Percentiles rank a stretch among this genome's conserved stretches.
phyloP scores from a whole-genome alignment of 2,329 filamentous ascomycete genomes.

The Coniella vitis region DNA sequence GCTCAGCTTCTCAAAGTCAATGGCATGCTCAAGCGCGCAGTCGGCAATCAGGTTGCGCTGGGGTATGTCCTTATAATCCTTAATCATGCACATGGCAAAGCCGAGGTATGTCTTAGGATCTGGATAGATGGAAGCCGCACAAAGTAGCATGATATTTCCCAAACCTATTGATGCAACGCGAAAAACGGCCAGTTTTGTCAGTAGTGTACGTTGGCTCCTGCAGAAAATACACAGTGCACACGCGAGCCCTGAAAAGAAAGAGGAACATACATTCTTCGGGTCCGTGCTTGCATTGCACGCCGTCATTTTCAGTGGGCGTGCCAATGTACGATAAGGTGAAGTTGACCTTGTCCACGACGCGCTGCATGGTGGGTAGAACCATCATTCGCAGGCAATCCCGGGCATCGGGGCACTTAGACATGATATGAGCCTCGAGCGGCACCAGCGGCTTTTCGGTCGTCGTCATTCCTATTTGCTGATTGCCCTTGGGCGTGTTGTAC shows the following conservation, averaged over 20 bases:
- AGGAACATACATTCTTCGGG: constrained; percentile 61
- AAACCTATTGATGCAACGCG: constrained; percentile 49
- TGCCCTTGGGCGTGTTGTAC: background rate
- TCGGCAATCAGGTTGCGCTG: constrained; percentile 70
- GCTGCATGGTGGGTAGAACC: constrained; percentile 80
- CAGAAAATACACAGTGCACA: no score
- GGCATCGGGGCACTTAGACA: constrained; percentile 95
- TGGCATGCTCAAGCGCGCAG: constrained; percentile 85
- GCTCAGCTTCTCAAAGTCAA: constrained; percentile 77
- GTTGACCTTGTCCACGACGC: constrained; percentile 74
- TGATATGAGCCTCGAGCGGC: constrained; percentile 88
- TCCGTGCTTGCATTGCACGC: constrained; percentile 83
- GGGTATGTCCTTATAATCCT: constrained; percentile 71
- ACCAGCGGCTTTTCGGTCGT: constrained; percentile 38
- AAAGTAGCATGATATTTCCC: constrained; percentile 91
- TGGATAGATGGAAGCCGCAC: constrained; percentile 74
- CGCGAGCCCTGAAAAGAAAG: background rate
- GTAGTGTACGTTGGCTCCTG: background rate
- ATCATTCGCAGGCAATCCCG: constrained; percentile 74
- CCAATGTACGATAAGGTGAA: constrained; percentile 91
- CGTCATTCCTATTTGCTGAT: background rate
- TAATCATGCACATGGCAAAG: constrained; percentile 84
- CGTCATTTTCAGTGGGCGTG: constrained; percentile 69
- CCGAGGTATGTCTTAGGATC: constrained; percentile 83
- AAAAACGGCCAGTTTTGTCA: background rate